phyloP scores from a whole-genome alignment of 768 basidiomycete genomes.

The Collybiopsis luxurians region DNA sequence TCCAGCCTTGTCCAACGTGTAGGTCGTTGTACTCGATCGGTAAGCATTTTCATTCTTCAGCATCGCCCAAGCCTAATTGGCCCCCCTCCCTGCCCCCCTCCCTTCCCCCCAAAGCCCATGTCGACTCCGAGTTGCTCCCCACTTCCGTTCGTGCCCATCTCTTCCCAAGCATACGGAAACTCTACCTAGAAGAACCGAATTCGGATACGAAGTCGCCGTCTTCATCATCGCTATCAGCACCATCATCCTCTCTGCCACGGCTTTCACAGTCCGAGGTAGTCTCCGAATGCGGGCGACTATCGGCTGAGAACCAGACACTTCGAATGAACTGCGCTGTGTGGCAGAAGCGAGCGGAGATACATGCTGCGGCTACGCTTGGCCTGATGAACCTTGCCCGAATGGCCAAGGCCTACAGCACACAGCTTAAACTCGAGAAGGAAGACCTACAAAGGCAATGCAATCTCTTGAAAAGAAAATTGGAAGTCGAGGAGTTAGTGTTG shows the following conservation, averaged over 20 bases:
- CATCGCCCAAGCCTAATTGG: neutral
- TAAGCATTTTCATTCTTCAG: constrained; percentile 23
- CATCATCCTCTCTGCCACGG: constrained; percentile 13
- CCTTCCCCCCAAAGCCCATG: constrained; percentile 40
- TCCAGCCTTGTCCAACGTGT: constrained; percentile 59
- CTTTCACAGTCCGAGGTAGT: constrained; percentile 16
- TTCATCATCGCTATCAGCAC: neutral
- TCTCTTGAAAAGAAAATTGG: constrained; percentile 26
- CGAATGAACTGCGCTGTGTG: constrained; percentile 40
- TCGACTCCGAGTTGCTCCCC: constrained; percentile 50
- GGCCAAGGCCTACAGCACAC: constrained; percentile 35
- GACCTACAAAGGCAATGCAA: constrained; percentile 34
- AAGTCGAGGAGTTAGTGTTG: constrained; percentile 18
- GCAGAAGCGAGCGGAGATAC: constrained; percentile 48
- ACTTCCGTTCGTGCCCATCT: constrained; percentile 57
- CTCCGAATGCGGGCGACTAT: constrained; percentile 37
- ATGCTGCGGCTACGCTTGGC: constrained; percentile 44
- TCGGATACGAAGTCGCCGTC: neutral
- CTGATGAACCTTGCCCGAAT: constrained; percentile 41
- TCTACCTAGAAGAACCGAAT: constrained; percentile 43
- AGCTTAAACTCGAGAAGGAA: constrained; percentile 36
- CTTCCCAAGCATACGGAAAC: constrained; percentile 53
- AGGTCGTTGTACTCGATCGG: constrained; percentile 53
- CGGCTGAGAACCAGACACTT: constrained; percentile 42
- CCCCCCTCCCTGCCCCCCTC: too few relatives aligned